Evolutionary conservation across 768 basidiomycete species (phyloP).

Genomic region (Steccherinum ochraceum): DNA sequence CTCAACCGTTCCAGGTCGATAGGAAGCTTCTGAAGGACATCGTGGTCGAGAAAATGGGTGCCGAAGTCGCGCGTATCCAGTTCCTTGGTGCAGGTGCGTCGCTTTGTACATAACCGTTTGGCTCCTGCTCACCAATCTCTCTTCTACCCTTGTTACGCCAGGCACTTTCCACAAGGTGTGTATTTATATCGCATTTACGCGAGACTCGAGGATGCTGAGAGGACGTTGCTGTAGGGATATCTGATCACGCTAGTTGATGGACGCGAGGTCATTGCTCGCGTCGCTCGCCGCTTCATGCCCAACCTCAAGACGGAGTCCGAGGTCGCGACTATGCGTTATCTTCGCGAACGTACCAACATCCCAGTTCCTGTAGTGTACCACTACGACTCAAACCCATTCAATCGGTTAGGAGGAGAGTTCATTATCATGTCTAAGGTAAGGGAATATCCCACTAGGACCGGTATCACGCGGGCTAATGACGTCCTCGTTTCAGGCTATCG

Average conservation of each 20-base stretch:
- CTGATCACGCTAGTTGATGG: conserved; percentile 59
- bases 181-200: conserved; percentile 7
- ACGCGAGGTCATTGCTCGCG: conserved; percentile 65
- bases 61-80: conserved; percentile 60
- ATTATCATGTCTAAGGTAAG: conserved; percentile 82
- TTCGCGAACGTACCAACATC: conserved; percentile 61
- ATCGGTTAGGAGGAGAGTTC: conserved; percentile 79
- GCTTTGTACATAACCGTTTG: conserved; percentile 6
- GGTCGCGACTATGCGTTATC: conserved; percentile 78
- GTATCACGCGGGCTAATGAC: conserved; percentile 1
- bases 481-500: conserved; percentile 49
- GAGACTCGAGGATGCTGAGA: background rate
- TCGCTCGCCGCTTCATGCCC: conserved; percentile 83
- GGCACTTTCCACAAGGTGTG: conserved; percentile 83
- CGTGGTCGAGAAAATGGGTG: conserved; percentile 61
- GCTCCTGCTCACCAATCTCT: background rate
- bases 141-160: conserved; percentile 23
- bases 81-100: conserved; percentile 65
- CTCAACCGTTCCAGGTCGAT: conserved; percentile 70
- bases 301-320: conserved; percentile 84
- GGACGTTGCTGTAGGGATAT: conserved; percentile 52
- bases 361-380: conserved; percentile 73
- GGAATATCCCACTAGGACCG: background rate
- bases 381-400: conserved; percentile 80
- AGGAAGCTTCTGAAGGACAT: conserved; percentile 70